Percentiles rank a stretch among this genome's conserved stretches.
Evolutionary conservation across 306 rosid species (phyloP).

Genomic region (Morella rubra): DNA sequence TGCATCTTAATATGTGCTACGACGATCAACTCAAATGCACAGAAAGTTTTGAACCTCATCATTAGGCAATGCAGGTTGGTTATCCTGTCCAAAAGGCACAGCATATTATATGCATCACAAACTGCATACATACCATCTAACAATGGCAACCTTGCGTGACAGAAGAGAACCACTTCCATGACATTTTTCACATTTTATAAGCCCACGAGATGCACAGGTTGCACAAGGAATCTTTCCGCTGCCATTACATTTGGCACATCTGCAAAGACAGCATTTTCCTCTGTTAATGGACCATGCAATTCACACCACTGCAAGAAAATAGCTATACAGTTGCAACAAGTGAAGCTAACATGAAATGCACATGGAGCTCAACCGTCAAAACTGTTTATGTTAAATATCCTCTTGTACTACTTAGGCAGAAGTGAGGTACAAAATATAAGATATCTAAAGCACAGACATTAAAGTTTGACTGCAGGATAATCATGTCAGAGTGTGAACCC

Average conservation of each 20-base stretch:
- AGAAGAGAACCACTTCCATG: constrained; percentile 75
- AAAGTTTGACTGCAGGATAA: neutral
- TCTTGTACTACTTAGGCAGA: neutral
- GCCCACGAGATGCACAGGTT: constrained; percentile 82
- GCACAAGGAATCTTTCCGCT: constrained; percentile 80
- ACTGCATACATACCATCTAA: constrained; percentile 64
- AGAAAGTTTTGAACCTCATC: constrained; percentile 6
- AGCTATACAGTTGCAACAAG: constrained; percentile 1
- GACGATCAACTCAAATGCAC: constrained; percentile 1
- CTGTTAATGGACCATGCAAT: constrained; percentile 20
- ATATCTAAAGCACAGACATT: neutral
- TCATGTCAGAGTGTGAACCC: constrained; percentile 6
- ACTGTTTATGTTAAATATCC: constrained; percentile 8
- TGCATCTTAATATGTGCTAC: neutral
- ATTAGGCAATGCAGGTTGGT: neutral
- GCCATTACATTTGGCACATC: constrained; percentile 84
- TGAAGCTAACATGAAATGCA: constrained; percentile 10
- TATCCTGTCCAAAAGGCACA: neutral
- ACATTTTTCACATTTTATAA: constrained; percentile 66
- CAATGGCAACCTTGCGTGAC: constrained; percentile 53
- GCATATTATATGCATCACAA: neutral
- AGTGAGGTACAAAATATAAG: constrained; percentile 2
- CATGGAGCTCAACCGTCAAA: constrained; percentile 18
- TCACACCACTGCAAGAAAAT: constrained; percentile 7
- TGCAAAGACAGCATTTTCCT: constrained; percentile 41